phyloP scores from a whole-genome alignment of 2,329 filamentous ascomycete species.

The Pseudocercospora macadamiae region DNA sequence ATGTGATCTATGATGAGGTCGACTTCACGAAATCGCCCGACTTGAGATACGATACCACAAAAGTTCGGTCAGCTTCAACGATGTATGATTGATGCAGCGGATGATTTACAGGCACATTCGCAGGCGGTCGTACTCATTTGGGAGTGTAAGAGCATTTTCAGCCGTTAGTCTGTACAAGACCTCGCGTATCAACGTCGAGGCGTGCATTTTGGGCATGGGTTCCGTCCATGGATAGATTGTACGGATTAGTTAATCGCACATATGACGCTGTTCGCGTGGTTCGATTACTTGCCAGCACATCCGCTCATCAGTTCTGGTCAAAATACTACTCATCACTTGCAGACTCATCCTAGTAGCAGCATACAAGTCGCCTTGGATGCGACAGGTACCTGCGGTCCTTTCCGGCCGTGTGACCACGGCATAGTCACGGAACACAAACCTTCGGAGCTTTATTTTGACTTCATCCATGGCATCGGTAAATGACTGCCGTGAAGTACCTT shows the following conservation, averaged over 20 bases:
- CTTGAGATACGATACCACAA: not conserved
- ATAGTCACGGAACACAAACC: not conserved
- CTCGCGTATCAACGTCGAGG: not conserved
- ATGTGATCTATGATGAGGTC: too few species aligned
- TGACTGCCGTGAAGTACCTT: conserved; percentile 3
- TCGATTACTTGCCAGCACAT: too few species aligned
- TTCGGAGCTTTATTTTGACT: not conserved
- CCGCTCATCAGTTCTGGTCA: too few species aligned
- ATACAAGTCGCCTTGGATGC: too few species aligned
- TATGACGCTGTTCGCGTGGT: not conserved
- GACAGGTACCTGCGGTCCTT: not conserved
- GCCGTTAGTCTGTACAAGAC: not conserved
- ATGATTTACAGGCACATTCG: not conserved
- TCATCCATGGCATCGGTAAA: not conserved
- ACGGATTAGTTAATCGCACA: not conserved
- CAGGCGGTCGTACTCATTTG: too few species aligned
- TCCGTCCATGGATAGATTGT: not conserved
- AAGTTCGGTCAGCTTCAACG: not conserved
- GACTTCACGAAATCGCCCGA: too few species aligned
- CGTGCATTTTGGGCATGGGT: not conserved
- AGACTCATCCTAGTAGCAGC: too few species aligned
- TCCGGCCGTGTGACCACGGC: not conserved
- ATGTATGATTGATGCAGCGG: conserved; percentile 9
- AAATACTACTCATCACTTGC: too few species aligned
- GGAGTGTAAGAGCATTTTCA: not conserved